phyloP scores from a whole-genome alignment of 176 grass and related monocot species.

The Phoenix dactylifera region DNA sequence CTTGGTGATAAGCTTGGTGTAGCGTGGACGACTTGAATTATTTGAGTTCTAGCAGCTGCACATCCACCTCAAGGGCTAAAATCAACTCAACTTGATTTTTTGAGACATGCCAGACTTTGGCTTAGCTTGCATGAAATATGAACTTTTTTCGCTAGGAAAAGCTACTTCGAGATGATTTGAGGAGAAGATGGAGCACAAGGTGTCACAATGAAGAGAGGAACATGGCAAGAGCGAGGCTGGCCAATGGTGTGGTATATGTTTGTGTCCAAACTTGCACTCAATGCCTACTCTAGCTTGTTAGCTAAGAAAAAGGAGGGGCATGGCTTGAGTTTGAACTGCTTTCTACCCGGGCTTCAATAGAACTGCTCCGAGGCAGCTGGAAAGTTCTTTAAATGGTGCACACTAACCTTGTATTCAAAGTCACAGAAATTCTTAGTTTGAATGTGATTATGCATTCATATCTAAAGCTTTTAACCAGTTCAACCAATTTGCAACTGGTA shows the following conservation, averaged over 20 bases:
- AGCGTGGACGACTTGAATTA: too few relatives aligned
- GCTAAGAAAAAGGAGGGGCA: slow-evolving; percentile 42
- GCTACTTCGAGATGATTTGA: slow-evolving; percentile 47
- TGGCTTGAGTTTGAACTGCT: slow-evolving; percentile 53
- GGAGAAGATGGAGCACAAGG: slow-evolving; percentile 43
- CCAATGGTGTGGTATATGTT: slow-evolving; percentile 81
- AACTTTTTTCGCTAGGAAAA: slow-evolving; percentile 25
- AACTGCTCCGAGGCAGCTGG: slow-evolving; percentile 57
- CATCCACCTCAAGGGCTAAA: too few relatives aligned
- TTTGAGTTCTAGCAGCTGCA: too few relatives aligned
- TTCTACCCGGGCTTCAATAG: slow-evolving; percentile 88
- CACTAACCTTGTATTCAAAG: slow-evolving; percentile 59
- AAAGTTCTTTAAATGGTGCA: slow-evolving; percentile 62
- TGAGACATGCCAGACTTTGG: too few relatives aligned
- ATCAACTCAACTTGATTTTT: too few relatives aligned
- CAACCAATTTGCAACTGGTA: too few relatives aligned
- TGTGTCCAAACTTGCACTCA: slow-evolving; percentile 83
- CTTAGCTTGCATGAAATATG: too few relatives aligned
- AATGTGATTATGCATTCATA: too few relatives aligned
- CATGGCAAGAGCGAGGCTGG: slow-evolving; percentile 59
- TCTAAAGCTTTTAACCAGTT: too few relatives aligned
- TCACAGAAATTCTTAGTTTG: slow-evolving; percentile 10
- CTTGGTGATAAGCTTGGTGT: too few relatives aligned
- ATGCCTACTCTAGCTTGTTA: slow-evolving; percentile 71
- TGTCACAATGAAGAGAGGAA: slow-evolving; percentile 48